These are phyloP conservation scores for Cladosporium sphaerospermum DNA, from an alignment of 2,329 filamentous ascomycete species.

Conservation along the genomic window DNA sequence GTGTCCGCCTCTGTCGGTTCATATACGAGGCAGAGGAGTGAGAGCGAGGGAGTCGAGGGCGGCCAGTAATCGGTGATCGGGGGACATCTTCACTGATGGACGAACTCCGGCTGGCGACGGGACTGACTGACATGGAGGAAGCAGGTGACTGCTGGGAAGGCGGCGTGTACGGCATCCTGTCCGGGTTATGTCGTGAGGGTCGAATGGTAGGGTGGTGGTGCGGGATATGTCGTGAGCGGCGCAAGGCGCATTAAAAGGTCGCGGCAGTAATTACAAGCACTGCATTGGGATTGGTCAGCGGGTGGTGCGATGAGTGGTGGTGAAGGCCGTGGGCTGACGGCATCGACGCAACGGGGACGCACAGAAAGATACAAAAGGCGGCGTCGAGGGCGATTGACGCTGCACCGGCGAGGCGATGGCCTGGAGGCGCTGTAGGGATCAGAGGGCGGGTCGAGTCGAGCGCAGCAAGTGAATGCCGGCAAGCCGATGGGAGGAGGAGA, in stretches of 20 bases:
- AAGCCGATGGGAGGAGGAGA: constrained; percentile 12
- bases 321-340: constrained; percentile 3
- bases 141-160: constrained; percentile 60
- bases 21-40: constrained; percentile 56
- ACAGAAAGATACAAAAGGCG: constrained; percentile 28
- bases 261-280: constrained; percentile 12
- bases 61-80: constrained; percentile 32
- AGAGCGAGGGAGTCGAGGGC: constrained; percentile 49
- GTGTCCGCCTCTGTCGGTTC: constrained; percentile 54
- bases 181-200: constrained; percentile 23
- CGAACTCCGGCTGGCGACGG: constrained; percentile 44
- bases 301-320: neutral
- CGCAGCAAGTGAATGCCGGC: constrained; percentile 36
- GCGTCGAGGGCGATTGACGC: constrained; percentile 13
- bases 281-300: constrained; percentile 9
- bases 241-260: constrained; percentile 34
- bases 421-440: constrained; percentile 14
- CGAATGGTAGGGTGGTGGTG: constrained; percentile 28
- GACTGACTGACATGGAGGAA: constrained; percentile 49
- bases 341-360: constrained; percentile 12
- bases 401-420: constrained; percentile 11
- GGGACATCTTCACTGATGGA: constrained; percentile 40
- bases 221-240: constrained; percentile 28
- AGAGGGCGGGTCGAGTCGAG: constrained; percentile 20
- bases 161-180: constrained; percentile 81